phyloP scores from a whole-genome alignment of 2,329 filamentous ascomycete genomes.

The Leptographium radiaticola region DNA sequence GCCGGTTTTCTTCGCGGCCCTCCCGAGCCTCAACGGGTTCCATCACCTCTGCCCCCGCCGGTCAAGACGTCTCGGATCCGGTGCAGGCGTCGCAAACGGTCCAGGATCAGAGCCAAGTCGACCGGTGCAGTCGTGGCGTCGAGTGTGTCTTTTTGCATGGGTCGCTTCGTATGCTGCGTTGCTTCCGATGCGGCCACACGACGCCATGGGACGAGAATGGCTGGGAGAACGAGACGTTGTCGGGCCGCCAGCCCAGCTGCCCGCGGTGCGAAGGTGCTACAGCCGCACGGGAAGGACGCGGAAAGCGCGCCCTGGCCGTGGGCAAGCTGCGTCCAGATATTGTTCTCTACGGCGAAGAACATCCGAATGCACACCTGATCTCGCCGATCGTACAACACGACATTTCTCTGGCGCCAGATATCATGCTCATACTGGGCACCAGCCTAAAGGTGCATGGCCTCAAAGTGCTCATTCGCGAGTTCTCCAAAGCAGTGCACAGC shows the following conservation, averaged over 20 bases:
- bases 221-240: conserved; percentile 42
- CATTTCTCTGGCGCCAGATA: conserved; percentile 48
- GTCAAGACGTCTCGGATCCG: neutral
- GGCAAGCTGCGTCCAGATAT: conserved; percentile 60
- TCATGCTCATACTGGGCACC: conserved; percentile 58
- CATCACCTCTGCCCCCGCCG: neutral
- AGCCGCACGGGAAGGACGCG: conserved; percentile 47
- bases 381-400: conserved; percentile 57
- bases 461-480: conserved; percentile 57
- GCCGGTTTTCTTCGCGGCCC: conserved; percentile 36
- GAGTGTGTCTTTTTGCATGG: conserved; percentile 62
- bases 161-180: conserved; percentile 51
- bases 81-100: neutral
- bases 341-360: conserved; percentile 62
- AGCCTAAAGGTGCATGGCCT: conserved; percentile 59
- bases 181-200: conserved; percentile 45
- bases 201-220: conserved; percentile 46
- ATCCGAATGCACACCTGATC: conserved; percentile 55
- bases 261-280: conserved; percentile 51
- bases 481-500: conserved; percentile 57
- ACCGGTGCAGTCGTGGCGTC: conserved; percentile 30
- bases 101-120: neutral
- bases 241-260: conserved; percentile 53
- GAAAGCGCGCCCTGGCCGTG: conserved; percentile 53
- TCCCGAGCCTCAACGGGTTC: conserved; percentile 6